phyloP scores from a whole-genome alignment of 305 asterid species.

The Rubia peregrina region DNA sequence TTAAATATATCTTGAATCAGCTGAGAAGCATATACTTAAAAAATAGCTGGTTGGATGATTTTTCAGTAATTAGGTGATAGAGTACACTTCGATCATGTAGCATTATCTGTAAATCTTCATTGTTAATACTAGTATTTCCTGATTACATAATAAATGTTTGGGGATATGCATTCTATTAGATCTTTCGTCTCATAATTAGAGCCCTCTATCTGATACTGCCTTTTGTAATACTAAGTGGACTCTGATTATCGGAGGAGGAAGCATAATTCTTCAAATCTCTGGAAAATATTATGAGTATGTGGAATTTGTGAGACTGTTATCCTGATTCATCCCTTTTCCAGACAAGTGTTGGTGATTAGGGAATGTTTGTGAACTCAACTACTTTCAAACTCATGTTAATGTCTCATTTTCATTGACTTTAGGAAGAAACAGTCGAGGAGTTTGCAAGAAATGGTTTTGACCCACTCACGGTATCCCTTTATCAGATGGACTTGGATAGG shows the following conservation, averaged over 20 bases:
- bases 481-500: slow-evolving; percentile 90
- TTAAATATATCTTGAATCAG: not conserved
- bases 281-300: not conserved
- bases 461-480: slow-evolving; percentile 74
- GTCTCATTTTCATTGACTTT: slow-evolving; percentile 8
- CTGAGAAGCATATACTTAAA: not conserved
- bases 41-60: not conserved
- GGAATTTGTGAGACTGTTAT: not conserved
- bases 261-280: not conserved
- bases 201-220: not conserved
- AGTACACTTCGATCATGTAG: not conserved
- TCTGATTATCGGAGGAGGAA: not conserved
- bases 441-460: slow-evolving; percentile 50
- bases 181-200: not conserved
- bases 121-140: not conserved
- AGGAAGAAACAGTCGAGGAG: slow-evolving; percentile 77
- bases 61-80: not conserved
- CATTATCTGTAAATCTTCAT: not conserved
- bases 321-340: not conserved
- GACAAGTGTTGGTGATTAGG: not conserved
- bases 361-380: not conserved
- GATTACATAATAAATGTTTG: not conserved
- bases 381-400: not conserved
- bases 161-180: not conserved
- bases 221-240: not conserved